Conservation (phyloP, 306 rosid genomes). For the Inga leiocalycina region DNA sequence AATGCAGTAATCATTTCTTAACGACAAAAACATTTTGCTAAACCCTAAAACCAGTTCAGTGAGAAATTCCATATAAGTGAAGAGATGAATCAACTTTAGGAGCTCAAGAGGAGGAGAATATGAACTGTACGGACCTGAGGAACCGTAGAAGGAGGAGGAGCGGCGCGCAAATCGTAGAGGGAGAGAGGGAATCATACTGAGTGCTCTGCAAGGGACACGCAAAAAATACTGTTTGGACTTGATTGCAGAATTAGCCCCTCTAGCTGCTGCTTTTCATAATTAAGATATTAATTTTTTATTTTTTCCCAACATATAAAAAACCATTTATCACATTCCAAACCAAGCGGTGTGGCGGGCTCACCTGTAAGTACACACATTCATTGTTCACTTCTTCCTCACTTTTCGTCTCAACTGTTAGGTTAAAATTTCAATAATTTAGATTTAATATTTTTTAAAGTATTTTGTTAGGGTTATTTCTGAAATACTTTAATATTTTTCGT, state of each 20-base stretch:
- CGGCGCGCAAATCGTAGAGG: not conserved
- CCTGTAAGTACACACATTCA: too few relatives aligned
- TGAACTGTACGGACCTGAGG: constrained; percentile 23
- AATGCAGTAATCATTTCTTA: not conserved
- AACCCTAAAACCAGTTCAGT: constrained; percentile 29
- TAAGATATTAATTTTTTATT: not conserved
- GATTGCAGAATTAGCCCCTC: not conserved
- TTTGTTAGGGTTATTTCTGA: too few relatives aligned
- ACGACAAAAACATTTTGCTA: not conserved
- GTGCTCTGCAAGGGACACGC: not conserved
- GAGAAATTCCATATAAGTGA: not conserved
- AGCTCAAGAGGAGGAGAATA: not conserved
- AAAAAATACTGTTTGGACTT: not conserved
- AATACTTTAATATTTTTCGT: too few relatives aligned
- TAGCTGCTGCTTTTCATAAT: not conserved
- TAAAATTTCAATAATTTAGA: too few relatives aligned
- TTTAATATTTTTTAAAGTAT: too few relatives aligned
- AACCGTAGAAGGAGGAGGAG: not conserved
- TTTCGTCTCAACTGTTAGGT: too few relatives aligned
- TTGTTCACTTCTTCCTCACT: too few relatives aligned
- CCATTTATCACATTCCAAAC: too few relatives aligned
- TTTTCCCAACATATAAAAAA: too few relatives aligned
- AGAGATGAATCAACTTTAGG: not conserved
- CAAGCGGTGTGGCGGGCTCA: too few relatives aligned
- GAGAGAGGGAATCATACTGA: not conserved